phyloP scores from a whole-genome alignment of 2,329 filamentous ascomycete genomes.

The Claviceps citrina region DNA sequence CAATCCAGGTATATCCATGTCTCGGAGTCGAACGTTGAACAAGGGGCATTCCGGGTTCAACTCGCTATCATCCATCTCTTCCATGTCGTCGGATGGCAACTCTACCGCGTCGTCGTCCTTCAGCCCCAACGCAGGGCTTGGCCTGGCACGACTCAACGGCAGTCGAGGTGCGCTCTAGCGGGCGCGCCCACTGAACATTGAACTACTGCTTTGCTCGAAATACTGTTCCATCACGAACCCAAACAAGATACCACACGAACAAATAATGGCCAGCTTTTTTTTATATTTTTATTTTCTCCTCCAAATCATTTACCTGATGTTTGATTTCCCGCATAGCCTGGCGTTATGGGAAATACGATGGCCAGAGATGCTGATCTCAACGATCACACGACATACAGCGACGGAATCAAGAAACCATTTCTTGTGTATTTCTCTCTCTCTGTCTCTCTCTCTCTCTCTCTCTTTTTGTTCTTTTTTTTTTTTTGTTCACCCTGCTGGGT shows the following conservation, averaged over 20 bases:
- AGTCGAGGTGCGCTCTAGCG: slow-evolving; percentile 22
- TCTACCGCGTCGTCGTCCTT: slow-evolving; percentile 18
- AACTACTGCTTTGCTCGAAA: not conserved
- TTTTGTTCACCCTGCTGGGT: no score
- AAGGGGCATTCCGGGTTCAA: slow-evolving; percentile 25
- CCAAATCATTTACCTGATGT: not conserved
- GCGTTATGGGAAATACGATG: slow-evolving; percentile 4
- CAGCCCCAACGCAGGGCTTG: slow-evolving; percentile 18
- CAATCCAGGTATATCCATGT: slow-evolving; percentile 42
- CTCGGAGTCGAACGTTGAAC: slow-evolving; percentile 33
- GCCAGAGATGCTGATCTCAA: slow-evolving; percentile 4
- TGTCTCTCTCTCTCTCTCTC: not conserved
- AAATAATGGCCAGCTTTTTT: not conserved
- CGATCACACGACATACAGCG: slow-evolving; percentile 4
- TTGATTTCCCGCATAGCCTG: slow-evolving; percentile 3
- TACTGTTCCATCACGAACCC: not conserved
- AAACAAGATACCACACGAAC: not conserved
- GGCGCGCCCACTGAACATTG: not conserved
- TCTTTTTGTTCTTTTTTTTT: not conserved
- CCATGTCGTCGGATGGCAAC: slow-evolving; percentile 25
- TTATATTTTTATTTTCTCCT: not conserved
- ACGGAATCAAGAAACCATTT: slow-evolving; percentile 2
- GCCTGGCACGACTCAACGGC: slow-evolving; percentile 21
- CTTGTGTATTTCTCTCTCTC: not conserved
- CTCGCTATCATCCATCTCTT: slow-evolving; percentile 26